Base-by-base conservation (phyloP, 208 protist genomes). In the Wallacemonas rigidus region DNA sequence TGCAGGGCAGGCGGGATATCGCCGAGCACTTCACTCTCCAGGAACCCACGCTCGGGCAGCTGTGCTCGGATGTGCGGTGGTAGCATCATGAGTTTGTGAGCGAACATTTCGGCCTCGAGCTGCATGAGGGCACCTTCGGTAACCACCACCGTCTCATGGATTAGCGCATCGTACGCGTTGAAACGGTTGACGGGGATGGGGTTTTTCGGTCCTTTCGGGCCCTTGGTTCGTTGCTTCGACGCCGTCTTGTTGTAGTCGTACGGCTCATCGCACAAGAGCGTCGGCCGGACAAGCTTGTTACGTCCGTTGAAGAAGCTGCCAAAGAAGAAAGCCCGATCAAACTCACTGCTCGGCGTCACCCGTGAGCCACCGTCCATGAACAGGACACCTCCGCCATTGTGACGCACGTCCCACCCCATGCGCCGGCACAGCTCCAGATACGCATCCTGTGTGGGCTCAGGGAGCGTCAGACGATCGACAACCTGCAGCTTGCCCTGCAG, bases 301-400 rank as follows among this genome's bases (percentile, higher is more conserved):
- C 89, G 88, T 15, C 93, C 93, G 54, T 97, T 95, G 77, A 94
- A 94, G 67, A 97, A 97, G 73, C 89, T 95, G 45, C 93, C 93
- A 79, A 91, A 95, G 74, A 97, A 97, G 72, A 97, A 97, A 44
- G 81, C 76, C 17, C 90, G 80, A 65, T 97, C 87, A 75, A 88
- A 97, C 80, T 97, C 90, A 48, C 62, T 81, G 75, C 89, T 95
- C 9, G 93, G 88, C 6, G 89, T 95, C 53, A 97, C 76, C 12
- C 90, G 88, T 0, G 90, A 95, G 35, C 93, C 93, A 38, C 93
- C 93, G 62, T 97, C 93, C 87, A 97, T 97, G 68, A 95, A 97
- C 7, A 97, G 86, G 8, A 95, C 93, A 8, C 93, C 93, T 17
- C 86, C 89, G 26, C 93, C 93, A 41, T 76, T 95, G 77, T 97